Evolutionary conservation across 225 moss, liverwort and hornwort genomes (phyloP), one percentile per base, ranked within the genome.

Genomic region (Lunularia cruciata): DNA sequence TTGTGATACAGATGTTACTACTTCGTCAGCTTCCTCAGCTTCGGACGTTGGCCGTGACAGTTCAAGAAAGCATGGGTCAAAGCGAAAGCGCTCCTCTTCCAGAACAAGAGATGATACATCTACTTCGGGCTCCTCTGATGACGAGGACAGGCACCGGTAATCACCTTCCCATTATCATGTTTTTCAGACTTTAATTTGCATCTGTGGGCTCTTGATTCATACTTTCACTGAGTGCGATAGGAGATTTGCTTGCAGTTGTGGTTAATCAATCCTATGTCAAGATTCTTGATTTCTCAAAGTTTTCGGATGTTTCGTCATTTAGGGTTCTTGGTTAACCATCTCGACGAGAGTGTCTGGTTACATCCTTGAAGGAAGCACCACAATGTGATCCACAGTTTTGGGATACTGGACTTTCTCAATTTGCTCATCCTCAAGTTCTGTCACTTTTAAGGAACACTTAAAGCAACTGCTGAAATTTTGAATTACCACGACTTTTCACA

Each of bases 71-170:
- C 72, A 53, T 51, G 49, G 69, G 39, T 46, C 39, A 11, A 81
- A 81, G 70, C 70, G 81, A 31, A 81, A 74, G 70, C 70, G 81
- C 34, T 67, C 77, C 20, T 18, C 48, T 47, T 71, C 70, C 35
- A 48, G 25, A 14, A 62, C 58, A 32, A 36, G 52, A 34, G 73
- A 65, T 1, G 76, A 62, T 30, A 3, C 48, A 0, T 6, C 34
- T 27, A 48, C 55, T 7, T 76, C 76, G 18, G 76, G n/a, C 35
- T 75, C 72, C 47, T 77, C 77, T 16, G 77, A 77, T 22, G 65
- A 52, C 5, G 77, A 74, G 20, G 18, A 42, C 43, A 73, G 71
- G 31, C 81, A 70, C 59, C 58, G 77, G 81, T 81, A 81, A 35
- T 32, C 15, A 34, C 37, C 20, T 16, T 60, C 25, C 13, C 60